Evolutionary conservation across 371 early-diverging fungal genomes (phyloP).

Genomic region (Globomyces sp.): DNA sequence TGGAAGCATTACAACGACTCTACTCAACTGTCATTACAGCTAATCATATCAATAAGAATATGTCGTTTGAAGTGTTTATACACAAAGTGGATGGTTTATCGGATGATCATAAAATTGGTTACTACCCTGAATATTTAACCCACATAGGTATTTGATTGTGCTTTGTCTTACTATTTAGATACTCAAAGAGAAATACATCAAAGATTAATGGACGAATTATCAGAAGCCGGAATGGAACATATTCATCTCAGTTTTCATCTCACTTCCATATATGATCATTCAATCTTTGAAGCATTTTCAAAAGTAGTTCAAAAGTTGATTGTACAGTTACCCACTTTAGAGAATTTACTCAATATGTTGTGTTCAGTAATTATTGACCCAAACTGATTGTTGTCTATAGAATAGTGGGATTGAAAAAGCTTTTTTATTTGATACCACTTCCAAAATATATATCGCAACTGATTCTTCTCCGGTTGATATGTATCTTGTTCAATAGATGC

Average conservation of each 20-base stretch:
- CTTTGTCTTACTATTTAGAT: conserved; percentile 28
- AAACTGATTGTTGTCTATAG: conserved; percentile 42
- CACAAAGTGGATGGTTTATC: conserved; percentile 96
- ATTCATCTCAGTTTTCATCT: conserved; percentile 81
- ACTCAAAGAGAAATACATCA: conserved; percentile 91
- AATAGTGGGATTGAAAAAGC: conserved; percentile 95
- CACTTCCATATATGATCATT: conserved; percentile 93
- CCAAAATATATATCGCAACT: conserved; percentile 92
- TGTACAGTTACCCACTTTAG: conserved; percentile 81
- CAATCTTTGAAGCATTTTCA: conserved; percentile 92
- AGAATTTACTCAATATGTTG: conserved; percentile 88
- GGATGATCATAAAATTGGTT: conserved; percentile 85
- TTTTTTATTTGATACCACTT: conserved; percentile 84
- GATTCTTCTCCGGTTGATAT: conserved; percentile 93
- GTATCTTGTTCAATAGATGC: conserved; percentile 48
- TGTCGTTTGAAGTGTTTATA: conserved; percentile 89
- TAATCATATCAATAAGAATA: conserved; percentile 73
- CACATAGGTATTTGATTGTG: conserved; percentile 42
- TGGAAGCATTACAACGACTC: conserved; percentile 73
- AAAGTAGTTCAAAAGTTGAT: conserved; percentile 92
- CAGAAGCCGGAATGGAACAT: conserved; percentile 76
- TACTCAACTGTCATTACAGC: conserved; percentile 75
- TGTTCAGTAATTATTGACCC: conserved; percentile 64
- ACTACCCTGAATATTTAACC: conserved; percentile 30
- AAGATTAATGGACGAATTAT: conserved; percentile 80